phyloP scores from a whole-genome alignment of 495 filamentous ascomycete genomes.

The Aspergillus bridgeri region DNA sequence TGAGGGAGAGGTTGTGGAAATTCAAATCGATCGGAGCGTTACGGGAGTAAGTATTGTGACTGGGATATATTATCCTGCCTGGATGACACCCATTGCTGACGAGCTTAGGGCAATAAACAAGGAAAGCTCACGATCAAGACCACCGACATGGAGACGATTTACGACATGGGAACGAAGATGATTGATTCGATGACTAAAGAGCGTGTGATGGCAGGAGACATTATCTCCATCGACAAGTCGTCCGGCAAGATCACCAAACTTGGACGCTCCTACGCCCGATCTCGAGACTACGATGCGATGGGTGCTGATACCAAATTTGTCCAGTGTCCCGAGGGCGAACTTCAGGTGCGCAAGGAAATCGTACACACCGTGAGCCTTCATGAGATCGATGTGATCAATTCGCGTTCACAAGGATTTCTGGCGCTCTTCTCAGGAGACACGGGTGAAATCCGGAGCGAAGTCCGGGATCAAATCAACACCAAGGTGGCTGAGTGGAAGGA shows the following conservation, averaged over 20 bases:
- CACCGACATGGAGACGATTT: conserved; percentile 99
- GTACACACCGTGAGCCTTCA: conserved; percentile 95
- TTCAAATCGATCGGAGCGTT: conserved; percentile 96
- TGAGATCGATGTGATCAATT: conserved; percentile 99
- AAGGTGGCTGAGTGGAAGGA: conserved; percentile 99
- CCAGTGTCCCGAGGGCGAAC: conserved; percentile 96
- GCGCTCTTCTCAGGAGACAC: conserved; percentile 97
- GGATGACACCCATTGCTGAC: conserved; percentile 18
- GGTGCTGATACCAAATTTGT: conserved; percentile 97
- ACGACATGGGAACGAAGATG: conserved; percentile 99
- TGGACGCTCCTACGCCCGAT: conserved; percentile 86
- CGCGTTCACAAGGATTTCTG: conserved; percentile 91
- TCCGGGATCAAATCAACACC: conserved; percentile 97
- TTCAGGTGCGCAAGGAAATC: conserved; percentile 95
- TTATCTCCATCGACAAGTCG: conserved; percentile 97
- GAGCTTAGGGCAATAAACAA: conserved; percentile 74
- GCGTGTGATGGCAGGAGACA: conserved; percentile 95
- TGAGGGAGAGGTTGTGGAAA: conserved; percentile 98
- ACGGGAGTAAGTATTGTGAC: conserved; percentile 61
- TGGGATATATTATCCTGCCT: not conserved
- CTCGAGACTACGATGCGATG: conserved; percentile 98
- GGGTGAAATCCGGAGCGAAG: conserved; percentile 95
- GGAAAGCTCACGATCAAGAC: conserved; percentile 99
- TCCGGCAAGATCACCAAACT: conserved; percentile 97
- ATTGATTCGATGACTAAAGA: conserved; percentile 99